These are phyloP conservation scores for Ophiosphaerella narmari DNA, from an alignment of 2,329 filamentous ascomycete species.

Conservation along the genomic window DNA sequence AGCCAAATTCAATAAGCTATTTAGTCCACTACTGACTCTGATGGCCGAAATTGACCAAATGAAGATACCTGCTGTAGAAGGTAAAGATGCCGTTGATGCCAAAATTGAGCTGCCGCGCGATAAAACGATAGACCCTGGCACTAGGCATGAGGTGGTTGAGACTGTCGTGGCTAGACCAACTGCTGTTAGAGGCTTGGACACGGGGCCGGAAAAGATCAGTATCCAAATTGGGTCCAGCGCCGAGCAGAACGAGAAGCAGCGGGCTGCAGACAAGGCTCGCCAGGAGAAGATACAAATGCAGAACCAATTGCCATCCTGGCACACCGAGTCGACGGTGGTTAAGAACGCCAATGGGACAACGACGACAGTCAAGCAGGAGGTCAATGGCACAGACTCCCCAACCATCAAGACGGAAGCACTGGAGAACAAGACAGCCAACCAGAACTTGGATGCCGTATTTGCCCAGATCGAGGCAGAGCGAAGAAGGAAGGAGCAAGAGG, in stretches of 20 bases:
- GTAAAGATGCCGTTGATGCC: constrained; percentile 68
- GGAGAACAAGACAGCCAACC: constrained; percentile 57
- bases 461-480: constrained; percentile 66
- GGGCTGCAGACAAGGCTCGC: constrained; percentile 65
- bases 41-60: constrained; percentile 77
- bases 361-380: constrained; percentile 41
- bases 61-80: constrained; percentile 72
- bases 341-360: constrained; percentile 53
- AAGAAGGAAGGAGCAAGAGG: constrained; percentile 49
- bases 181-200: constrained; percentile 70
- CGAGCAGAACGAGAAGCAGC: constrained; percentile 69
- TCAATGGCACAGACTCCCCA: constrained; percentile 43
- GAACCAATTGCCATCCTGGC: constrained; percentile 73
- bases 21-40: constrained; percentile 76
- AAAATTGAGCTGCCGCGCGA: constrained; percentile 69
- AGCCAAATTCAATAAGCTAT: constrained; percentile 70
- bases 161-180: constrained; percentile 61
- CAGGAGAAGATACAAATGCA: constrained; percentile 69
- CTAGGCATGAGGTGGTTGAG: constrained; percentile 63
- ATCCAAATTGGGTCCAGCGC: constrained; percentile 70
- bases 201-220: constrained; percentile 69
- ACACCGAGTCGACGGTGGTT: constrained; percentile 69
- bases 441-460: constrained; percentile 69
- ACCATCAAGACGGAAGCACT: constrained; percentile 51
- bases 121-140: constrained; percentile 66